These are phyloP conservation scores for Lolium perenne DNA, from an alignment of 176 grass and related monocot genomes.

Conservation along the genomic window DNA sequence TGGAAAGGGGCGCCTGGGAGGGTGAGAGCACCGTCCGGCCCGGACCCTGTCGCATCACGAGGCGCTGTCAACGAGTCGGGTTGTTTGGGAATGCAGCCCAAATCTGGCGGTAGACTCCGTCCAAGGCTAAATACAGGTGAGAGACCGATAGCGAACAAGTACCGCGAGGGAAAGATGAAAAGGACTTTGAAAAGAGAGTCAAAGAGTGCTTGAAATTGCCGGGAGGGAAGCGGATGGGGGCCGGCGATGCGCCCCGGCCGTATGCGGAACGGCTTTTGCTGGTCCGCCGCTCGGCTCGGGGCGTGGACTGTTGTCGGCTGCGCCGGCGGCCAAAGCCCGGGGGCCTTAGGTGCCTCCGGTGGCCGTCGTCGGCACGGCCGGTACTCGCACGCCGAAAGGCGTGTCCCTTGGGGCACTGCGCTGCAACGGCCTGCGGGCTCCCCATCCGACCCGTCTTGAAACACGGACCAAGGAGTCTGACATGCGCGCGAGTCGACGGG, in stretches of 20 bases:
- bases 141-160: slow-evolving; percentile 81
- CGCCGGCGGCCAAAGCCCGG: too few species aligned
- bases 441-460: slow-evolving; percentile 73
- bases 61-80: slow-evolving; percentile 54
- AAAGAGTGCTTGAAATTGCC: slow-evolving; percentile 80
- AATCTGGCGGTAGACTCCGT: slow-evolving; percentile 57
- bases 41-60: slow-evolving; percentile 62
- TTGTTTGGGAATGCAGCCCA: slow-evolving; percentile 53
- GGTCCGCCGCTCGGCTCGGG: slow-evolving; percentile 39
- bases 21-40: slow-evolving; percentile 72
- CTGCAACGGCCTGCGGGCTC: slow-evolving; percentile 45
- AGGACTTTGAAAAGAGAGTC: slow-evolving; percentile 81
- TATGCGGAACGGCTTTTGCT: slow-evolving; percentile 33
- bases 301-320: not conserved
- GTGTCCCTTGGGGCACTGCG: not conserved
- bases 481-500: slow-evolving; percentile 36
- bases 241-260: slow-evolving; percentile 50
- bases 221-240: slow-evolving; percentile 79
- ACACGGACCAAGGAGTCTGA: slow-evolving; percentile 91
- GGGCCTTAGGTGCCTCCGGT: too few species aligned
- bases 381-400: too few species aligned
- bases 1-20: slow-evolving; percentile 15
- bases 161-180: slow-evolving; percentile 77
- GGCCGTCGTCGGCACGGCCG: too few species aligned
- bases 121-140: slow-evolving; percentile 70